Base-by-base conservation (phyloP, 1,284 basidiomycete genomes). In the Sanguinoderma infundibulare region DNA sequence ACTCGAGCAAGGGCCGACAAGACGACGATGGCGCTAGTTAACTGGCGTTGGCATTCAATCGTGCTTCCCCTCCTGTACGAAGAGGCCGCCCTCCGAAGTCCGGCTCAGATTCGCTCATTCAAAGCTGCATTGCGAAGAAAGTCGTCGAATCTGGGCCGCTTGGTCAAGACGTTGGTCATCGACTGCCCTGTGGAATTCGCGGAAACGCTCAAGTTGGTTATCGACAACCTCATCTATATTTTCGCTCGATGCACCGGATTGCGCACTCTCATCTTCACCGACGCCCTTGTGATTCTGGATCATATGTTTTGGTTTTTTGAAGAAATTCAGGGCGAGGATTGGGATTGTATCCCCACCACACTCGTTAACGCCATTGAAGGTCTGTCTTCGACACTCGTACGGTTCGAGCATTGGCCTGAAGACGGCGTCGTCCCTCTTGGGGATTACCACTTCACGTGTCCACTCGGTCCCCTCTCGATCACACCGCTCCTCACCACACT, bases 321-420 rank as follows among this genome's bases (percentile, higher is more conserved):
- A 20, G 39, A 52, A 32, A 32, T 56, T 6, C 54, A 50, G 4
- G 38, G 54, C 9, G 40, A 56, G 15, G 54, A 17, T 1, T 28
- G 39, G 8, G 55, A 58, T 40, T 30, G 36, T 1, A 58, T 58
- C 38, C 60, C 52, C 9, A 26, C 30, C 12, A 28, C 38, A 12
- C 36, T 62, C 20, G 9, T 35, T 2, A 22, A 32, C 4, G 47
- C 53, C 17, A 38, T 62, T 15, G 6, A 36, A 26, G 34, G 20
- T 1, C 38, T 50, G 15, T 32, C 55, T 1, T 24, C 20, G 30
- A 55, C 52, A 3, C 56, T 62, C 6, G 32, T 24, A n/a, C 56
- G 60, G n/a, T 57, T 62, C 55, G 60, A 62, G 39, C 60, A 62
- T 24, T 58, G 55, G 60, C 60, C 60, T 2, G 46, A 53, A 15